phyloP scores from a whole-genome alignment of 208 protist genomes.

The Trypanosoma avium region DNA sequence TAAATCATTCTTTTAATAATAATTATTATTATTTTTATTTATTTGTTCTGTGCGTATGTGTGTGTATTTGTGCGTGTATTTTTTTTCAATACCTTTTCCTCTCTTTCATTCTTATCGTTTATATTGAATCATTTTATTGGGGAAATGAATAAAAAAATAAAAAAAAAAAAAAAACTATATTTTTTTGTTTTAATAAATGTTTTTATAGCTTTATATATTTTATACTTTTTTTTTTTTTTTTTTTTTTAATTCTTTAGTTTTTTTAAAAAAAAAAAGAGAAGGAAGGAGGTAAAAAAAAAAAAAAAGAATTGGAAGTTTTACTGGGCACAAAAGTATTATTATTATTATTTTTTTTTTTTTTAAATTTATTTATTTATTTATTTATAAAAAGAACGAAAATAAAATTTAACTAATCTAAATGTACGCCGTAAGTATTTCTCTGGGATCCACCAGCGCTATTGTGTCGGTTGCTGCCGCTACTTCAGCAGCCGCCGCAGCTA shows the following conservation, averaged over 20 bases:
- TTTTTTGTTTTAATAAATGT: too few relatives aligned
- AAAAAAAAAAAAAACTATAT: too few relatives aligned
- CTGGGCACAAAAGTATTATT: not conserved
- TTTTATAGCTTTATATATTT: not conserved
- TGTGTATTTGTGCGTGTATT: too few relatives aligned
- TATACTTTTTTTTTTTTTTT: not conserved
- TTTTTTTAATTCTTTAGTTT: not conserved
- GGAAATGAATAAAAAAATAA: too few relatives aligned
- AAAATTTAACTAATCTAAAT: slow-evolving; percentile 20
- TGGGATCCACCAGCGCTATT: slow-evolving; percentile 74
- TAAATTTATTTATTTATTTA: not conserved
- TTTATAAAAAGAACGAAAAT: slow-evolving; percentile 5
- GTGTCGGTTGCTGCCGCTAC: slow-evolving; percentile 56
- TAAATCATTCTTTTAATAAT: too few relatives aligned
- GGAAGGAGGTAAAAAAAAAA: not conserved
- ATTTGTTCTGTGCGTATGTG: too few relatives aligned
- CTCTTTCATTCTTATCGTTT: too few relatives aligned
- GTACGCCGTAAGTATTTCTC: slow-evolving; percentile 83
- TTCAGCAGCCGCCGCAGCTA: not conserved
- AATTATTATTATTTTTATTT: too few relatives aligned
- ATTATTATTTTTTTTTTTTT: slow-evolving; percentile 4
- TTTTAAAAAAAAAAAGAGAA: not conserved
- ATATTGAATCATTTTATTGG: too few relatives aligned
- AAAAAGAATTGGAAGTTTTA: not conserved
- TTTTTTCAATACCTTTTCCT: too few relatives aligned